Base-by-base conservation (phyloP, 805 yeast genomes). In the Metschnikowia reukaufii region DNA sequence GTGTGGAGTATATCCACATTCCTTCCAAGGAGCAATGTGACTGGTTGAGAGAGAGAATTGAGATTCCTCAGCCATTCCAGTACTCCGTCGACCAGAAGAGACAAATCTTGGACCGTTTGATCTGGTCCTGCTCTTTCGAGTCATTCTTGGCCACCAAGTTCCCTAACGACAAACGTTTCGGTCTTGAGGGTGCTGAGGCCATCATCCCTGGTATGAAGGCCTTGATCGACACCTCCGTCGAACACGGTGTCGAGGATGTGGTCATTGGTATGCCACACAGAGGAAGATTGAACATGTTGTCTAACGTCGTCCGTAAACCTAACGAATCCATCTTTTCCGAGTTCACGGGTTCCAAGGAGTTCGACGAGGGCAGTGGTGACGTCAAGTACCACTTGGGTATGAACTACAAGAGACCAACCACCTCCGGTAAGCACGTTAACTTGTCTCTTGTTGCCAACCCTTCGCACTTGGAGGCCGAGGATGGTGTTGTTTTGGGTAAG, bases 241-340 rank as follows among this genome's bases (percentile, higher is more conserved):
- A 87, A 57, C 73, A 76, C 52, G 99, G 99, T 60, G 85, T 92
- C 44, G 97, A 91, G 72, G 98, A 92, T 67, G 84, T 94, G 52
- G 95, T 92, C 62, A 86, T 94, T 61, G 99, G 99, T 76, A 94
- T 94, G 98, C 97, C 99, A 44, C 99, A 94, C 74, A 88, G 99
- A 81, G 99, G 99, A 74, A 85, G 99, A 77, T 79, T 94, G 63
- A 94, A 94, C 72, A 91, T 94, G 85, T 81, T 94, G 72, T 89
- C 98, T 50, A 94, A 94, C 75, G 98, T 94, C 61, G 97, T 94
- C 41, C 87, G 99, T 76, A 94, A 94, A 71, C 98, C 99, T 62
- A 91, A 94, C 68, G 98, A 92, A 76, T 90, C 97, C 42, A 94
- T 94, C 65, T 92, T 94, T 72, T 84, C 95, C 44, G 99, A 94